Evolutionary conservation across 352 stramenopile species (phyloP), one percentile per base, ranked within the genome.

Genomic region (Globisporangium okanoganense): DNA sequence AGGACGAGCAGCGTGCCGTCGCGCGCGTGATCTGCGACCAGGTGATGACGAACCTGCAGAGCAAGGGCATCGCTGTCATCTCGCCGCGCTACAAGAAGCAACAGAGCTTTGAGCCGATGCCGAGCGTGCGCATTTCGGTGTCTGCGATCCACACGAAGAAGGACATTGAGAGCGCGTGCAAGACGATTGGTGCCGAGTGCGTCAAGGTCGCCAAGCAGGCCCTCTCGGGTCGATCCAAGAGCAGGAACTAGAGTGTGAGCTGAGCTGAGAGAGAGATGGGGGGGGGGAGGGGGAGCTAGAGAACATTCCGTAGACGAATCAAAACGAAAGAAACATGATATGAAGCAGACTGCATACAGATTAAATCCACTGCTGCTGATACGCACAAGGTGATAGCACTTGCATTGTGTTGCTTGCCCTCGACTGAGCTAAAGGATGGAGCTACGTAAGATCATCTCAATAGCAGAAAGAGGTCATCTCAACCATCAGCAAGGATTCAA

Each of bases 81-180:
- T 86, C 80, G 48, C 80, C 81, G 22, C 75, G 80, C 24, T 89
- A 91, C 72, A 92, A 94, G 71, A 74, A 74, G 12, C 63, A 76
- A 59, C 79, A 90, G 65, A 65, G 64, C 44, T 63, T 77, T 36
- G 78, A 91, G 61, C 79, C 81, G 24, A 36, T 92, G 60, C 71
- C 82, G 12, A 94, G 82, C 64, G 74, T 94, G 66, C 84, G 84
- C 47, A 72, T 92, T 58, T 88, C 80, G 20, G 73, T 94, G 41
- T 91, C 78, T 51, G 84, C 80, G 13, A 83, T 83, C 53, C 84
- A 94, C 69, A 77, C 76, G 45, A 35, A 61, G 14, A 67, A 83
- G 67, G 76, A 92, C 22, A 59, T 94, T 18, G 64, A 79, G 52
- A 60, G 67, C 4, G 84, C 84, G 14, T 87, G 75, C 63, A 78